Percentiles rank a stretch among this genome's conserved stretches.
These are phyloP conservation scores for Oxalis stricta DNA, from an alignment of 441 rosid species.

Conservation along the genomic window DNA sequence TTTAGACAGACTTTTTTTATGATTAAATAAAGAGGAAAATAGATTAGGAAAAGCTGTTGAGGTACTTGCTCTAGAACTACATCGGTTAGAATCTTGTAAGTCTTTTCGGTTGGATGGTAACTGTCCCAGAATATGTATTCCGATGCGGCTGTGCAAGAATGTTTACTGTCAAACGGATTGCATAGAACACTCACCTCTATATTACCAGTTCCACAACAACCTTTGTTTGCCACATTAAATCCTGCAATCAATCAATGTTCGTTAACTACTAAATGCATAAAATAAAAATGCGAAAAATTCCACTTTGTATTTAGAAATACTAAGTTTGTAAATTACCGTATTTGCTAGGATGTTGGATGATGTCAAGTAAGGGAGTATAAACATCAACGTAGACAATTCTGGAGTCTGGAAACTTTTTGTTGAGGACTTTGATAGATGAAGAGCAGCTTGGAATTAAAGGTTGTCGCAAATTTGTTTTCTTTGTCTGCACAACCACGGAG, in stretches of 20 bases:
- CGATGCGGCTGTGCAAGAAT: slow-evolving; percentile 32
- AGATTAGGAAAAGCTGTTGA: slow-evolving; percentile 3
- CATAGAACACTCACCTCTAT: slow-evolving; percentile 30
- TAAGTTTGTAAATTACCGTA: slow-evolving; percentile 21
- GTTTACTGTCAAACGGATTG: slow-evolving; percentile 11
- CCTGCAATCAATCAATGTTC: too few species aligned
- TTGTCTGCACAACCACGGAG: slow-evolving; percentile 21
- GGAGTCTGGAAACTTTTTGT: slow-evolving; percentile 9
- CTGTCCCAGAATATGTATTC: slow-evolving; percentile 57
- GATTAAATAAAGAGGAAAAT: too few species aligned
- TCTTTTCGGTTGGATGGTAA: slow-evolving; percentile 56
- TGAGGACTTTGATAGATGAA: slow-evolving; percentile 20
- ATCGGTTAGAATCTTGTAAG: slow-evolving; percentile 20
- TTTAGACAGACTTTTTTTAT: too few species aligned
- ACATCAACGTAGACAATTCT: slow-evolving; percentile 15
- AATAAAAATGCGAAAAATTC: neutral
- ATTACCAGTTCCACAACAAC: slow-evolving; percentile 56
- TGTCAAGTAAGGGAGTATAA: slow-evolving; percentile 17
- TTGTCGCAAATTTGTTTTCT: slow-evolving; percentile 25
- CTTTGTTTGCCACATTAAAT: slow-evolving; percentile 35
- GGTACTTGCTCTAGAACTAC: neutral
- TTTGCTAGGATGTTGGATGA: slow-evolving; percentile 25
- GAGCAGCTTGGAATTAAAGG: slow-evolving; percentile 39
- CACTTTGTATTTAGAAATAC: too few species aligned
- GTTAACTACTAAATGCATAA: neutral